Conservation (phyloP, 257 asterid genomes). For the Gynochthodes officinalis region DNA sequence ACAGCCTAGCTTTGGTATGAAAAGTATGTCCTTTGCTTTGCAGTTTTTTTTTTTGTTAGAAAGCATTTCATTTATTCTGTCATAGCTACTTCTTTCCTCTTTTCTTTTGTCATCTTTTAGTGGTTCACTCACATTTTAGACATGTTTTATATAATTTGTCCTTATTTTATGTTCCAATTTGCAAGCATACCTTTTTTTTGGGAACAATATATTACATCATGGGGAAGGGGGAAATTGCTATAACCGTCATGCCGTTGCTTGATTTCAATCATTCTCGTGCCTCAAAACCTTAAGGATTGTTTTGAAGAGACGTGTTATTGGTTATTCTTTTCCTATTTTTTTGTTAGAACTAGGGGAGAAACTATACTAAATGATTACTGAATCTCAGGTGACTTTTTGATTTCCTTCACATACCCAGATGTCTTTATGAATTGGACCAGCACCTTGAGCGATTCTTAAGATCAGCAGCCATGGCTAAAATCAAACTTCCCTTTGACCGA, state of each 20-base stretch:
- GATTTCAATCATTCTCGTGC: no score
- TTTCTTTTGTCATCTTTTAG: not conserved
- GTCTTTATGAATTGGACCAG: slow-evolving; percentile 85
- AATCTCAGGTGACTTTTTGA: not conserved
- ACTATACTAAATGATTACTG: not conserved
- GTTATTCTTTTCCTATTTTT: not conserved
- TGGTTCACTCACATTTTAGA: not conserved
- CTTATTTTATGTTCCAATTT: not conserved
- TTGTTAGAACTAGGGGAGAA: not conserved
- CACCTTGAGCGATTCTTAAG: slow-evolving; percentile 76
- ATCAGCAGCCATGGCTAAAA: slow-evolving; percentile 85
- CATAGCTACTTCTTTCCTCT: not conserved
- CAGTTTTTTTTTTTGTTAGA: not conserved
- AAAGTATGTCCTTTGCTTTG: not conserved
- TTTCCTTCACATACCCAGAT: slow-evolving; percentile 35
- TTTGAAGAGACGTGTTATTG: not conserved
- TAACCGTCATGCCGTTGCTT: no score
- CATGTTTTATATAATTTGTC: not conserved
- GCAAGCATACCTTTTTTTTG: not conserved
- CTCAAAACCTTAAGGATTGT: not conserved
- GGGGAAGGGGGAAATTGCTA: no score
- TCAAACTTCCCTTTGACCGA: slow-evolving; percentile 61
- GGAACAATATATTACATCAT: no score
- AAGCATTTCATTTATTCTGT: not conserved
- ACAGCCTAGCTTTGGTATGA: not conserved